Percentiles rank a stretch among this genome's conserved stretches.
phyloP scores from a whole-genome alignment of 192 early-diverging fungal genomes.

The Coemansia sp. region DNA sequence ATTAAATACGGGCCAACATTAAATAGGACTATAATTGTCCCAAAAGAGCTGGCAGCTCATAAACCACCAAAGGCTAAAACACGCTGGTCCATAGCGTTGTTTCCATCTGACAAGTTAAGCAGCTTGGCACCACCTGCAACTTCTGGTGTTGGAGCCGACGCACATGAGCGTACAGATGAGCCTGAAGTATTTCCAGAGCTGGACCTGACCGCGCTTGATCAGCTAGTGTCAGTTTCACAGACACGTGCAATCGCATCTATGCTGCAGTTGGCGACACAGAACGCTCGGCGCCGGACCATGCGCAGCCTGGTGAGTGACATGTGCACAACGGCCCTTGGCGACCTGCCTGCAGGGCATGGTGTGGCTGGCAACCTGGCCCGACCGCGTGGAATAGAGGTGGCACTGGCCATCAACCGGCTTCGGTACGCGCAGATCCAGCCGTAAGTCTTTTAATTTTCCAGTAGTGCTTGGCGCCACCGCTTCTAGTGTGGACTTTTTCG shows the following conservation, averaged over 20 bases:
- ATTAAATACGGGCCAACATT: constrained; percentile 18
- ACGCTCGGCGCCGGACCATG: constrained; percentile 20
- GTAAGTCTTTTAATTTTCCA: not conserved
- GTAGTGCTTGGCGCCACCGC: not conserved
- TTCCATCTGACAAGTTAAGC: constrained; percentile 4
- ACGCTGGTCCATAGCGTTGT: constrained; percentile 34
- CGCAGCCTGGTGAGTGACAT: constrained; percentile 35
- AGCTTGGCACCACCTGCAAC: not conserved
- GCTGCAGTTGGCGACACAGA: constrained; percentile 17
- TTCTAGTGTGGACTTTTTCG: not conserved
- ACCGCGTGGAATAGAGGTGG: constrained; percentile 52
- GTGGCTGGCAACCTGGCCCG: constrained; percentile 51
- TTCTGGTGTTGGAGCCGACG: not conserved
- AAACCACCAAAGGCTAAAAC: constrained; percentile 40
- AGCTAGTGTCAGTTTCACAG: constrained; percentile 56
- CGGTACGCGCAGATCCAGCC: constrained; percentile 25
- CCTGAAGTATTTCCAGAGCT: constrained; percentile 20
- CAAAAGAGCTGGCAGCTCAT: constrained; percentile 17
- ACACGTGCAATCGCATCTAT: constrained; percentile 52
- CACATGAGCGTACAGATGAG: not conserved
- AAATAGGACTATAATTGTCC: constrained; percentile 14
- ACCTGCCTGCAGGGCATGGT: constrained; percentile 17
- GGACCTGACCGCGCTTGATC: constrained; percentile 57
- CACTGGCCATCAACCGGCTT: constrained; percentile 54
- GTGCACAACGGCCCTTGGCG: constrained; percentile 28